A percentile compares a stretch with the other conserved stretches of the same genome.
Evolutionary conservation across 441 rosid species (phyloP).

Genomic region (Corymbia citriodora): DNA sequence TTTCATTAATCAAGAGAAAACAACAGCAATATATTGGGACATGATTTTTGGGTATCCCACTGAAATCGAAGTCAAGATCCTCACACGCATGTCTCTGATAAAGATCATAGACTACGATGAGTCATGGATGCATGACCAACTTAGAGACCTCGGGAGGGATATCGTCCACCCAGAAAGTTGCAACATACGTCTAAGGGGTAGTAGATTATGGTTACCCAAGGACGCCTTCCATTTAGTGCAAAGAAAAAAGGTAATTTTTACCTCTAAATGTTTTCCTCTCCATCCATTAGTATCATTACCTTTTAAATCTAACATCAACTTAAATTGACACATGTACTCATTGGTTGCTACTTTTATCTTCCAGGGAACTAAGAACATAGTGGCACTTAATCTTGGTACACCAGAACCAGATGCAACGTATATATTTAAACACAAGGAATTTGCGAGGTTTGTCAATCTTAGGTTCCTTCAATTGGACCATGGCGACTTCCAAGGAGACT

Average conservation of each 20-base stretch:
- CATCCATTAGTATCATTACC: background rate
- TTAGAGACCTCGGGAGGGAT: background rate
- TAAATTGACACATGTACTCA: background rate
- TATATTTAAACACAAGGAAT: background rate
- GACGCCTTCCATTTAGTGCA: background rate
- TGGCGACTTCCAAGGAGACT: background rate
- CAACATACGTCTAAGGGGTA: background rate
- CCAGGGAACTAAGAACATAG: background rate
- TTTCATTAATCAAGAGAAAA: too few relatives aligned
- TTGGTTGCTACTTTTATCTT: background rate
- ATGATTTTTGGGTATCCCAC: too few relatives aligned
- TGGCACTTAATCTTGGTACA: background rate
- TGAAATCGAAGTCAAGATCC: too few relatives aligned
- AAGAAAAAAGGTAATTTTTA: background rate
- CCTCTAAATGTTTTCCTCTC: background rate
- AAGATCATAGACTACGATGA: background rate
- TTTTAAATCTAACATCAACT: background rate
- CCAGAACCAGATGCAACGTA: background rate
- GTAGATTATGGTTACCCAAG: background rate
- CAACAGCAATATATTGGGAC: too few relatives aligned
- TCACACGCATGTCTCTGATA: too few relatives aligned
- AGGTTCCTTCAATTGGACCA: background rate
- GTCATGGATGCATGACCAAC: background rate
- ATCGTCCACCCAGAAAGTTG: accelerated
- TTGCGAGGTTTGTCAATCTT: background rate